Evolutionary conservation across 192 early-diverging fungal species (phyloP), one percentile per base, ranked within the genome.

Genomic region (Podila horticola): DNA sequence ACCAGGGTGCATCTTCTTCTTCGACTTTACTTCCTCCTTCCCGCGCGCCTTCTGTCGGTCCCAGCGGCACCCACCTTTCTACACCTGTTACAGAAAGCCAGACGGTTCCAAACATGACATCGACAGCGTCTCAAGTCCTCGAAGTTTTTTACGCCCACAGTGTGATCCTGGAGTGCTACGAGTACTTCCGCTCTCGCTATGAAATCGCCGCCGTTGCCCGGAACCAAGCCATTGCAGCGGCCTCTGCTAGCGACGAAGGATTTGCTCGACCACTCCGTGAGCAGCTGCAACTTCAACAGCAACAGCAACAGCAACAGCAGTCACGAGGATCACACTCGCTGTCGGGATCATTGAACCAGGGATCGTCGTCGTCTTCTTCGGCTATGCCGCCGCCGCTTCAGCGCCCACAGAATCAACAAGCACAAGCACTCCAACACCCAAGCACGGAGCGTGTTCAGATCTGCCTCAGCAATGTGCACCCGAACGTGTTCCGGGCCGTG

Each of bases 81-180:
- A 36, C 34, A 36, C 34, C 34, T 36, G 34, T 6, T 0, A 36
- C 34, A 36, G 34, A 36, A 36, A 36, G 11, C 34, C 34, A 36
- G 34, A 36, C 34, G 4, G 34, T 36, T 36, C 41, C 41, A 45
- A 61, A 20, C 52, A 30, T 30, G 12, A 34, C 30, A 26, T n/a
- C 52, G 9, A 2, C n/a, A 0, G 7, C n/a, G n/a, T 26, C 52
- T 10, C n/a, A 24, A 20, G 52, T 55, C 52, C 29, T 61, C 1
- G 71, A 81, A 9, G 52, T 20, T 13, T 69, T 81, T 62, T 69
- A 81, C 38, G 77, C 66, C 2, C 77, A 81, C 28, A 73, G 71
- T 55, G 71, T 81, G 36, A 67, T 81, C 36, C 49, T 81, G 3
- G 71, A 81, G 41, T 73, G 52, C 28, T 60, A 73, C 64, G 66